These are phyloP conservation scores for Fistulinella staudtii DNA, from an alignment of 1,284 basidiomycete genomes.

Conservation along the genomic window DNA sequence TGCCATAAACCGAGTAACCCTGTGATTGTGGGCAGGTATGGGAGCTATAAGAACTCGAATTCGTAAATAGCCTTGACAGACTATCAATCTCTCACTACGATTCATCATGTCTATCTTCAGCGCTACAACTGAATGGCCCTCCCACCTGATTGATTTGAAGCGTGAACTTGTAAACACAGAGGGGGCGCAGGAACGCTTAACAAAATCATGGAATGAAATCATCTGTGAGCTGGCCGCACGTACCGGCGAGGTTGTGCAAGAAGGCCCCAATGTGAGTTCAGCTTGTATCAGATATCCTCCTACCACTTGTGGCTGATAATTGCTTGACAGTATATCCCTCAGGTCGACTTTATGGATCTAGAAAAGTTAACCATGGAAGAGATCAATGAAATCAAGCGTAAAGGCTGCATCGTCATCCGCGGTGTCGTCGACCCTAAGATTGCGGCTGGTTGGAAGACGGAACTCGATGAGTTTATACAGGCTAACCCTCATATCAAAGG, in stretches of 20 bases:
- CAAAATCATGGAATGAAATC: conserved; percentile 55
- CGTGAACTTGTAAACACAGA: conserved; percentile 47
- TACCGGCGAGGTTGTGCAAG: conserved; percentile 42
- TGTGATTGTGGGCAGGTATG: too few species aligned
- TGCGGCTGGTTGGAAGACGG: conserved; percentile 53
- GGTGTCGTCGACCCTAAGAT: conserved; percentile 56
- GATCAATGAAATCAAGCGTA: conserved; percentile 48
- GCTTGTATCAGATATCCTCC: neutral
- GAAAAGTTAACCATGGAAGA: conserved; percentile 43
- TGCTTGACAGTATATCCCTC: conserved; percentile 46
- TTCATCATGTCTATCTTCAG: too few species aligned
- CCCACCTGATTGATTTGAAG: conserved; percentile 53
- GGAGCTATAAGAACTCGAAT: too few species aligned
- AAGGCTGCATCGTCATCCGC: conserved; percentile 57
- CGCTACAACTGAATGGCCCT: too few species aligned
- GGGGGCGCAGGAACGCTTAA: conserved; percentile 48
- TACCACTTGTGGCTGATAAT: neutral
- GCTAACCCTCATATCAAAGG: conserved; percentile 56
- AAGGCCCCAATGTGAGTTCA: conserved; percentile 47
- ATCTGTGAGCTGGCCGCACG: conserved; percentile 45
- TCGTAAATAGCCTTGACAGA: too few species aligned
- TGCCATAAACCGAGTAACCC: too few species aligned
- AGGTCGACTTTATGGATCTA: conserved; percentile 56
- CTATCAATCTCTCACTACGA: too few species aligned
- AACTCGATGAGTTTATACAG: conserved; percentile 53